A percentile compares a stretch with the other conserved stretches of the same genome.
phyloP scores from a whole-genome alignment of 768 basidiomycete species.

The Collybia sp. region DNA sequence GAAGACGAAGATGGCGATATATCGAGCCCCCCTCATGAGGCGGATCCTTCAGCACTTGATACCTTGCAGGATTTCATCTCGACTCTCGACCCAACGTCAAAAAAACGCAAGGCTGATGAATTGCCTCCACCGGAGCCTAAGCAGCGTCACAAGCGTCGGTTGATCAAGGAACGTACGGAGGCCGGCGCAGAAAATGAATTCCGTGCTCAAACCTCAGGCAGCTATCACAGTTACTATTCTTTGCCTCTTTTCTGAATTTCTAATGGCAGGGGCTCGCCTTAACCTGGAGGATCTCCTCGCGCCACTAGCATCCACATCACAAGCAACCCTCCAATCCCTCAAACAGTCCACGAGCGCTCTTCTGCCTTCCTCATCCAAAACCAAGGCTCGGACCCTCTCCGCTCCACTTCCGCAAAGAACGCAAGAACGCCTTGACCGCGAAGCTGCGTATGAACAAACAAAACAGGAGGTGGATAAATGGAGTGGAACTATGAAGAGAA shows the following conservation, averaged over 20 bases:
- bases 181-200: slow-evolving; percentile 83
- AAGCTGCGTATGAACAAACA: slow-evolving; percentile 93
- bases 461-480: slow-evolving; percentile 92
- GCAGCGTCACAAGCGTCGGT: slow-evolving; percentile 47
- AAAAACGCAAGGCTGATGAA: slow-evolving; percentile 67
- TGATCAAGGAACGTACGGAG: slow-evolving; percentile 68
- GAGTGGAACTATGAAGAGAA: slow-evolving; percentile 86
- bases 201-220: slow-evolving; percentile 48
- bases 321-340: slow-evolving; percentile 55
- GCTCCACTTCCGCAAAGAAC: slow-evolving; percentile 84
- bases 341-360: slow-evolving; percentile 69
- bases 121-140: slow-evolving; percentile 16
- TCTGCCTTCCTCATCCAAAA: slow-evolving; percentile 42
- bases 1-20: slow-evolving; percentile 43
- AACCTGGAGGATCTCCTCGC: slow-evolving; percentile 72
- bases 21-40: slow-evolving; percentile 43
- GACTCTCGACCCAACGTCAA: slow-evolving; percentile 50
- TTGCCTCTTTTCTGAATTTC: too few species aligned
- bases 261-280: slow-evolving; percentile 33
- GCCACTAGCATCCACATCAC: slow-evolving; percentile 61
- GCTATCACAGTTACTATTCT: too few species aligned
- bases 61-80: slow-evolving; percentile 72
- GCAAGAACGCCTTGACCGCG: slow-evolving; percentile 86
- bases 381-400: slow-evolving; percentile 49
- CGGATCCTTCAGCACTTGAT: slow-evolving; percentile 45